Percentiles rank a stretch among this genome's conserved stretches.
These are phyloP conservation scores for Oxytropis ochrocephala DNA, from an alignment of 306 rosid species.

Conservation along the genomic window DNA sequence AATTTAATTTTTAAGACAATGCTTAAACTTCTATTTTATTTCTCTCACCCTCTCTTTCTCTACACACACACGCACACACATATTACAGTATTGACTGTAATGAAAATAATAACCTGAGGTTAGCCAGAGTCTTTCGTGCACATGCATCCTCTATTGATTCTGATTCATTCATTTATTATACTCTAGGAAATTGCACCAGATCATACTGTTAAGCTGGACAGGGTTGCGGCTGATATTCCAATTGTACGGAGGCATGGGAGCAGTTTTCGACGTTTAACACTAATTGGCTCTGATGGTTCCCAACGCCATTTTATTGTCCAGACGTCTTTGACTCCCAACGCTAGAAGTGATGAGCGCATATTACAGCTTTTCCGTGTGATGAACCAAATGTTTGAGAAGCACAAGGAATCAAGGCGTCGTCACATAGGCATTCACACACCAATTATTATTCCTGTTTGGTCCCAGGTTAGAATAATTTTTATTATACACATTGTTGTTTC, in stretches of 20 bases:
- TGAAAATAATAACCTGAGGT: conserved; percentile 6
- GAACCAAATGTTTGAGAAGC: conserved; percentile 99
- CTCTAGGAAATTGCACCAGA: conserved; percentile 94
- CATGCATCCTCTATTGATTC: conserved; percentile 19
- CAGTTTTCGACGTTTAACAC: conserved; percentile 94
- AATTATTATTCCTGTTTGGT: conserved; percentile 98
- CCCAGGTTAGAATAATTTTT: conserved; percentile 59
- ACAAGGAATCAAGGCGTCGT: conserved; percentile 98
- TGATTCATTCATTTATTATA: neutral
- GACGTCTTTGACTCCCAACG: conserved; percentile 97
- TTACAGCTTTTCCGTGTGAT: conserved; percentile 97
- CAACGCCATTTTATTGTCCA: conserved; percentile 99
- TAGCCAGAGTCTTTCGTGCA: conserved; percentile 7
- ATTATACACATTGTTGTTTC: neutral
- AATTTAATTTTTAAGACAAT: neutral
- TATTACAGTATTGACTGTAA: neutral
- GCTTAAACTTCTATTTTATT: neutral
- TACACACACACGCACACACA: neutral
- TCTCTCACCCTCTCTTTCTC: neutral
- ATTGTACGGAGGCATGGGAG: conserved; percentile 98
- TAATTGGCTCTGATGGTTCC: conserved; percentile 98
- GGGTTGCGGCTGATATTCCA: conserved; percentile 98
- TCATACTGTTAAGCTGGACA: conserved; percentile 88
- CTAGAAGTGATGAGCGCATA: conserved; percentile 97
- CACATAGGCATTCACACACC: conserved; percentile 95